Evolutionary conservation across 208 protist species (phyloP).

Genomic region (Tritrichomonas musculus): DNA sequence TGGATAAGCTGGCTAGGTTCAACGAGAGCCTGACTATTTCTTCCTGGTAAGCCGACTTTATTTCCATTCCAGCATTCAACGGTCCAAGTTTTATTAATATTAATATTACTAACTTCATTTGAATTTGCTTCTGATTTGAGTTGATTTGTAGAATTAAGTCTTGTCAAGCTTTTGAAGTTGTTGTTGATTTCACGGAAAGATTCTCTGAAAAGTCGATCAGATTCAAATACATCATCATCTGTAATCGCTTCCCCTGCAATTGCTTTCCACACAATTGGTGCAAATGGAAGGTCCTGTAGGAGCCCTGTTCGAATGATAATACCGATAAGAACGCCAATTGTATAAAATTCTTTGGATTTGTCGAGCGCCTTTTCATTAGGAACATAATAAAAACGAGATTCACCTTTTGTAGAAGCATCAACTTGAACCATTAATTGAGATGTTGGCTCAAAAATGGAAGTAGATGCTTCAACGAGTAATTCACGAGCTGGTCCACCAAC

Average conservation of each 20-base stretch:
- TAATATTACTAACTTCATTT: not conserved
- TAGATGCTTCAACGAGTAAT: not conserved
- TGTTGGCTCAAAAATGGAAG: constrained; percentile 5
- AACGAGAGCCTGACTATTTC: not conserved
- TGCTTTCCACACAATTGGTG: not conserved
- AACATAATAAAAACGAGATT: not conserved
- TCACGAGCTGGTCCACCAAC: not conserved
- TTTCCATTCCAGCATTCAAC: not conserved
- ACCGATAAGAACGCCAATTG: not conserved
- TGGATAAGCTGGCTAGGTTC: not conserved
- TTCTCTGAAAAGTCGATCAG: not conserved
- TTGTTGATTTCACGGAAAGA: too few species aligned
- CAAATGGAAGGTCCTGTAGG: not conserved
- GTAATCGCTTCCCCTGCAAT: not conserved
- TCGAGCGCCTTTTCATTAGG: not conserved
- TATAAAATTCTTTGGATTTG: not conserved
- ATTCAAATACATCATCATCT: not conserved
- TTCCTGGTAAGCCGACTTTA: not conserved
- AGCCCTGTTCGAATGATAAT: not conserved
- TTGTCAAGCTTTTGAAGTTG: too few species aligned
- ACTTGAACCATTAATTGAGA: not conserved
- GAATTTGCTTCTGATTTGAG: not conserved
- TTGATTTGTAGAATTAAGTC: too few species aligned
- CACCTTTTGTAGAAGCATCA: not conserved
- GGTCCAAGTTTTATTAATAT: not conserved